Base-by-base conservation (phyloP, 2,329 filamentous ascomycete genomes). In the Myriosclerotinia curreyana region DNA sequence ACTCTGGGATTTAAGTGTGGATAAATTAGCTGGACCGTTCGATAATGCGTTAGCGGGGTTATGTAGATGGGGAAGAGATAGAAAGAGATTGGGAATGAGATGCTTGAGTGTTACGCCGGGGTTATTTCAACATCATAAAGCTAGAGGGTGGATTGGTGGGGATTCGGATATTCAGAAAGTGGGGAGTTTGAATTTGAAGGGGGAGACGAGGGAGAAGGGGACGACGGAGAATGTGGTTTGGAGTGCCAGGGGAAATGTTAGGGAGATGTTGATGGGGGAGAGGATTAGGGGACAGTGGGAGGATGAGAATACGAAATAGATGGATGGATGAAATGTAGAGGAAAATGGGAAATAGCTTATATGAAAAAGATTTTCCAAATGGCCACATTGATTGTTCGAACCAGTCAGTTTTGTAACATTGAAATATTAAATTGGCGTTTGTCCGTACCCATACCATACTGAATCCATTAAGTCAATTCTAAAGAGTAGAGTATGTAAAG, bases 1-100 rank as follows among this genome's bases (percentile, higher is more conserved):
- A 20, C 81, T 84, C 62, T 86, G 83, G 75, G 84, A 86, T 69
- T 77, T 87, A 8, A 84, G 84, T 64, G 58, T 69, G 3, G 73
- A 76, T 65, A 70, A 71, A 38, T 67, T 75, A 2, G 60, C 58
- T 0, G 72, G 70, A 0, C 68, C 74, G 0, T 75, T 76, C 50
- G 75, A 76, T 58, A 76, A 76, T 55, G 71, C 73, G 6, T 69
- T 76, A 0, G 73, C 74, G 7, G 68, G 50, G 2, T 5, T 62
- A 5, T 62, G 60, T 48, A 38, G 60, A 36, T 62, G 60, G 60
- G 60, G 60, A 5, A 14, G 50, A 20, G 28, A 54, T 55, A 15
- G 20, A 4, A 66, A 9, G 5, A 58, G 36, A 34, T 8, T 59
- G 3, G 51, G 49, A 17, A 48, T 65, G 58, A 49, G 28, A 50